Percentiles rank a stretch among this genome's conserved stretches.
phyloP scores from a whole-genome alignment of 345 rosid species.

The Trapa incisa region DNA sequence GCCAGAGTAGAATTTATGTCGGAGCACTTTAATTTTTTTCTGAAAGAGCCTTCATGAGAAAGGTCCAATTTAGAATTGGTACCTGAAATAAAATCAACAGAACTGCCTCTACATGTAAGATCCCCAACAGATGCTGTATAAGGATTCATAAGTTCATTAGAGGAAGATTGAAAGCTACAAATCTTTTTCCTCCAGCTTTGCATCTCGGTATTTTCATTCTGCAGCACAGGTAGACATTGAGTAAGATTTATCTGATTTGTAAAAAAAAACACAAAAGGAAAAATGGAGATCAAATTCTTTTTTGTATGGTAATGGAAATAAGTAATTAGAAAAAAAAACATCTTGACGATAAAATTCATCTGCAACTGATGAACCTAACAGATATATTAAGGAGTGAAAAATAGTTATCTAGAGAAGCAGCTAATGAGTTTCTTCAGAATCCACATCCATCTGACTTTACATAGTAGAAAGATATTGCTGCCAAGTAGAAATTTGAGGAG shows the following conservation, averaged over 20 bases:
- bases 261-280: not conserved
- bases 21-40: conserved; percentile 51
- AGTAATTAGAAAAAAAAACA: not conserved
- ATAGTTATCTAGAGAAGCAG: not conserved
- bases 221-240: conserved; percentile 16
- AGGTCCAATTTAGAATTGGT: conserved; percentile 64
- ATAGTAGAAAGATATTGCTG: not conserved
- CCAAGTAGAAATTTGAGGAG: not conserved
- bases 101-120: conserved; percentile 23
- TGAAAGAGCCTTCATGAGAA: conserved; percentile 54
- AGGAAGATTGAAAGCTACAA: conserved; percentile 16
- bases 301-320: not conserved
- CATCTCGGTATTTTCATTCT: conserved; percentile 22
- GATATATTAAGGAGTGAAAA: not conserved
- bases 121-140: conserved; percentile 17
- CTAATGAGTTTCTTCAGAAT: not conserved
- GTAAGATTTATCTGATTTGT: conserved; percentile 10
- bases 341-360: not conserved
- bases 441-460: not conserved
- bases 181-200: conserved; percentile 24
- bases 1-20: conserved; percentile 60
- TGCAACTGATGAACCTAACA: not conserved
- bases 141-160: conserved; percentile 26
- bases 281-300: not conserved
- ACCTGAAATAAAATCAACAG: conserved; percentile 58